These are phyloP conservation scores for Peniophora sp. DNA, from an alignment of 1,284 basidiomycete genomes.

Conservation along the genomic window DNA sequence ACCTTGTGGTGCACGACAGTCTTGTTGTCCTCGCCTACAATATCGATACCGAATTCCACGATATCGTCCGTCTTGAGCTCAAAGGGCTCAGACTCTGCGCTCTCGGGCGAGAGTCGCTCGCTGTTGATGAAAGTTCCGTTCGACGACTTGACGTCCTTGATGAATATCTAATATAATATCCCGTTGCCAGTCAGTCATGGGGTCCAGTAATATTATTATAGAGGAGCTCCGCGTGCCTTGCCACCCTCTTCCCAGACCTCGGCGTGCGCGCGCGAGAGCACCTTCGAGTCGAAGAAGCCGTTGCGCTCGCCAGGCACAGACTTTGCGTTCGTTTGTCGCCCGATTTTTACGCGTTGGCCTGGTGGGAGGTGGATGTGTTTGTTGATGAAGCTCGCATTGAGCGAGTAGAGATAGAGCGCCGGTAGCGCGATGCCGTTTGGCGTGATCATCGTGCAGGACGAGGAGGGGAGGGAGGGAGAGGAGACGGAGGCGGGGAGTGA, in stretches of 20 bases:
- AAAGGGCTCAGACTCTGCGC: constrained; percentile 87
- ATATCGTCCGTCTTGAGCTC: constrained; percentile 95
- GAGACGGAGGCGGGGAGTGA: neutral
- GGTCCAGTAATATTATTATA: no score
- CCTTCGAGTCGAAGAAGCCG: constrained; percentile 97
- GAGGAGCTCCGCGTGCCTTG: constrained; percentile 47
- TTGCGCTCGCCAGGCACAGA: constrained; percentile 92
- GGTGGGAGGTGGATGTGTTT: constrained; percentile 88
- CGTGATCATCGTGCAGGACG: neutral
- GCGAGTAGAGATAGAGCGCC: constrained; percentile 86
- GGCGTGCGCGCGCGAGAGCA: constrained; percentile 91
- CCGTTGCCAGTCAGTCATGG: constrained; percentile 2
- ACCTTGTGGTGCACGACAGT: constrained; percentile 99
- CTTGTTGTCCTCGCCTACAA: constrained; percentile 97
- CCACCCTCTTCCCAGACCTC: constrained; percentile 94
- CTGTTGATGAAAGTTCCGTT: constrained; percentile 99
- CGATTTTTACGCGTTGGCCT: constrained; percentile 83
- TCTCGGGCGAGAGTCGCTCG: constrained; percentile 85
- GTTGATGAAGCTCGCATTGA: constrained; percentile 94
- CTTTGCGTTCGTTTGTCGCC: constrained; percentile 96
- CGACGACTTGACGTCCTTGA: constrained; percentile 97
- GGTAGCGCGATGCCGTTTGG: constrained; percentile 31
- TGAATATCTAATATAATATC: constrained; percentile 68
- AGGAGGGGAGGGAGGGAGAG: neutral
- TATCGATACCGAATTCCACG: constrained; percentile 98